A percentile compares a stretch with the other conserved stretches of the same genome.
Conservation (phyloP, 352 stramenopile genomes). For the Phytophthora foliorum region DNA sequence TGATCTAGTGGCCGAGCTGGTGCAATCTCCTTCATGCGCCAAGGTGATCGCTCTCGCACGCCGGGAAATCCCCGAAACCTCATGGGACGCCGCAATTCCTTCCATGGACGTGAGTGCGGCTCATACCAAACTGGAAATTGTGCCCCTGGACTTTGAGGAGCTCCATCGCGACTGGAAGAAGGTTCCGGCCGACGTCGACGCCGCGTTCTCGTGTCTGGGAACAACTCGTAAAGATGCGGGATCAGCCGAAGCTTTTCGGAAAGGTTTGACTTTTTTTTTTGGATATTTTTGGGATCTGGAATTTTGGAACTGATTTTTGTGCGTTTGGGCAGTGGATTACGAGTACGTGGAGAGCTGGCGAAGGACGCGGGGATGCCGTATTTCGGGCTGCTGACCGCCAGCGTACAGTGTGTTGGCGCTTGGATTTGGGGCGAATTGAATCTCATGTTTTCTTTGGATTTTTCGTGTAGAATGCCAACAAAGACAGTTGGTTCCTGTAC, state of each 20-base stretch:
- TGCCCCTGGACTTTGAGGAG: slow-evolving; percentile 63
- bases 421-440: neutral
- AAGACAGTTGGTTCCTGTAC: slow-evolving; percentile 83
- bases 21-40: slow-evolving; percentile 57
- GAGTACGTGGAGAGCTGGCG: slow-evolving; percentile 59
- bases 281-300: neutral
- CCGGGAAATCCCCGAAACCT: slow-evolving; percentile 56
- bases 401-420: slow-evolving; percentile 37
- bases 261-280: slow-evolving; percentile 35
- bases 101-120: slow-evolving; percentile 48
- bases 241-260: slow-evolving; percentile 68
- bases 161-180: slow-evolving; percentile 49
- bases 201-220: slow-evolving; percentile 72
- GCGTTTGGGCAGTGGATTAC: slow-evolving; percentile 61
- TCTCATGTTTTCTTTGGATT: neutral
- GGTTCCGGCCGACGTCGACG: slow-evolving; percentile 45
- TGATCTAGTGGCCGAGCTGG: slow-evolving; percentile 72
- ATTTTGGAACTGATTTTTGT: slow-evolving; percentile 8
- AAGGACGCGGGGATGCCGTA: slow-evolving; percentile 60
- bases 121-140: slow-evolving; percentile 61
- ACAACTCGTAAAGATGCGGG: slow-evolving; percentile 78
- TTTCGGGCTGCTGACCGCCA: slow-evolving; percentile 68
- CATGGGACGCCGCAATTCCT: slow-evolving; percentile 57
- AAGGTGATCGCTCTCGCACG: slow-evolving; percentile 72
- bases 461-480: slow-evolving; percentile 56